Base-by-base conservation (phyloP, 176 grass and related monocot species). In the Urochloa ruziziensis region DNA sequence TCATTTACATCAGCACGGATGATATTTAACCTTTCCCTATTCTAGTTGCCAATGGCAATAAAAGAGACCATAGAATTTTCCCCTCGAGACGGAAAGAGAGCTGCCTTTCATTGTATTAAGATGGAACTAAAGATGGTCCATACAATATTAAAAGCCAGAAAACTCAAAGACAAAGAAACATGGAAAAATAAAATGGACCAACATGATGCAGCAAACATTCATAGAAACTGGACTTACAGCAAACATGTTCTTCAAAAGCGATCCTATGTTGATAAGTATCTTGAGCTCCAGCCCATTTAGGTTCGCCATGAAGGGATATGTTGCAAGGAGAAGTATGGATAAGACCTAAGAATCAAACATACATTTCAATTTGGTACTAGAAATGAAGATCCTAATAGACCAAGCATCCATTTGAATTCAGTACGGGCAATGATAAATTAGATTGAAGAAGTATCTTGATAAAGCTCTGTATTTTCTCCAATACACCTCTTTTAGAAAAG, bases 301-400 rank as follows among this genome's bases (percentile, higher is more conserved):
- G 11, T 86, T 70, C 10, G 80, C 53, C 89, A 91, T 89, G 62
- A 84, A 91, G 66, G 92, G 89, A 78, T 94, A 91, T 46, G 79
- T 81, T 66, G 77, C 60, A 75, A 94, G 92, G 32, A 91, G 76
- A 77, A 88, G 49, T 65, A 94, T 89, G 47, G 89, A 86, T 57
- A 94, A 69, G 49, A 94, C 48, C 92, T 94, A 77, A 32, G 84
- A 33, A 80, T 57, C 36, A 71, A 79, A 62, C 44, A 80, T 44
- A 70, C 51, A 58, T 42, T 86, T 81, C 43, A 77, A 47, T 59
- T 82, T 10, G 23, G 32, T 54, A 53, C 10, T 62, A 23, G 37
- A 39, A 39, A 39, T 39, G n/a, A 46, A 11, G 28, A 17, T 34
- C 70, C 15, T 19, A 52, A 19, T 52, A 89, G 39, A 80, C 47